Evolutionary conservation across 768 basidiomycete genomes (phyloP).

Genomic region (Crepidotus variabilis): DNA sequence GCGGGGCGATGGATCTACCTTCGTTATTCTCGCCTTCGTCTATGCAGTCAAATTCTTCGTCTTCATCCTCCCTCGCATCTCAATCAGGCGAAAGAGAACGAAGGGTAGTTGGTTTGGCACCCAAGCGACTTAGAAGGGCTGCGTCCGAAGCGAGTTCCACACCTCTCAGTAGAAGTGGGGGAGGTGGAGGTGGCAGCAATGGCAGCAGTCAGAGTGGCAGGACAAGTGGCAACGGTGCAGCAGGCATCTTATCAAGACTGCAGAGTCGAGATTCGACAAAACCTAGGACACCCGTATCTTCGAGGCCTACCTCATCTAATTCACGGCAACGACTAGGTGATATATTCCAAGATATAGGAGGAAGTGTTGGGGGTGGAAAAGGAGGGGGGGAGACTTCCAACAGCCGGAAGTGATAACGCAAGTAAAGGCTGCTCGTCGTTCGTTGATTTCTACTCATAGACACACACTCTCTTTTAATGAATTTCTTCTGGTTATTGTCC

Average conservation of each 20-base stretch:
- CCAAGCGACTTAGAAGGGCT: conserved; percentile 62
- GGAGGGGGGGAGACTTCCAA: neutral
- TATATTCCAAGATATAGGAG: conserved; percentile 50
- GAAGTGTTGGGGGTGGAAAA: neutral
- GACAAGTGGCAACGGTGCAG: neutral
- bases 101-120: conserved; percentile 36
- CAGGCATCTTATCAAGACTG: conserved; percentile 7
- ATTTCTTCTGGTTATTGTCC: neutral
- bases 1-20: neutral
- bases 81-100: conserved; percentile 9
- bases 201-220: neutral
- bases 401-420: neutral
- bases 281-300: conserved; percentile 8
- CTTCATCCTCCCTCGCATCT: conserved; percentile 3
- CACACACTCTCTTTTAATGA: neutral
- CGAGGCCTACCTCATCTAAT: conserved; percentile 15
- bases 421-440: neutral
- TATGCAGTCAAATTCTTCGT: conserved; percentile 5
- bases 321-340: conserved; percentile 57
- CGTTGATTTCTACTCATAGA: neutral
- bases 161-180: conserved; percentile 11
- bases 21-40: neutral
- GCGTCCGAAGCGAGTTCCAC: conserved; percentile 62
- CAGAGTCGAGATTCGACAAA: conserved; percentile 11
- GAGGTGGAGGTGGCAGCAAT: conserved; percentile 16